Evolutionary conservation across 2,329 filamentous ascomycete genomes (phyloP).

Genomic region (Fusarium pininemorale): DNA sequence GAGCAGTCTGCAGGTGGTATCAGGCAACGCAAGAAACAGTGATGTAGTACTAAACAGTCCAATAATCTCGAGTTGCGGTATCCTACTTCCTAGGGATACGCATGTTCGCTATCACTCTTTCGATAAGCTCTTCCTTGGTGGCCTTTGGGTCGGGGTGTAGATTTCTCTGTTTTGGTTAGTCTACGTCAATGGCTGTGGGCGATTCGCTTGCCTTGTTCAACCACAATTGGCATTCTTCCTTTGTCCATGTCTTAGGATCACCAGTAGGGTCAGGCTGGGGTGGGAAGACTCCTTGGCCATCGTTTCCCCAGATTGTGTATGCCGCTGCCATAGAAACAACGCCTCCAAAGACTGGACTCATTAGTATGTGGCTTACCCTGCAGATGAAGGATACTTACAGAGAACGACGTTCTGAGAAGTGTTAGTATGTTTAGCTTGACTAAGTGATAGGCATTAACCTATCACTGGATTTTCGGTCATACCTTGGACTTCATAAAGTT

Average conservation of each 20-base stretch:
- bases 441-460: rapidly evolving
- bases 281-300: slow-evolving; percentile 77
- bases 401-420: slow-evolving; percentile 70
- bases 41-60: not conserved
- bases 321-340: slow-evolving; percentile 56
- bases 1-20: slow-evolving; percentile 12
- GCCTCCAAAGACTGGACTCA: slow-evolving; percentile 22
- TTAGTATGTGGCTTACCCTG: slow-evolving; percentile 34
- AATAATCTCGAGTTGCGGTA: not conserved
- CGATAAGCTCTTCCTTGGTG: slow-evolving; percentile 57
- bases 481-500: slow-evolving; percentile 42
- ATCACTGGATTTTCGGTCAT: not conserved
- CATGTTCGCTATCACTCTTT: slow-evolving; percentile 58
- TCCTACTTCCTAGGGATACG: slow-evolving; percentile 49
- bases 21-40: not conserved
- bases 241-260: slow-evolving; percentile 76
- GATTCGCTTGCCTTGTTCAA: slow-evolving; percentile 70
- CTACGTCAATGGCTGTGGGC: not conserved
- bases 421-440: not conserved
- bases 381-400: slow-evolving; percentile 57
- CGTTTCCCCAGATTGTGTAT: slow-evolving; percentile 83
- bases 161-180: slow-evolving; percentile 51
- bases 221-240: slow-evolving; percentile 83
- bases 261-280: slow-evolving; percentile 78
- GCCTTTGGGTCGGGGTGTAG: slow-evolving; percentile 56